Evolutionary conservation across 1,139 yeast species (phyloP), one percentile per base, ranked within the genome.

Genomic region (Yamadazyma dushanensis): DNA sequence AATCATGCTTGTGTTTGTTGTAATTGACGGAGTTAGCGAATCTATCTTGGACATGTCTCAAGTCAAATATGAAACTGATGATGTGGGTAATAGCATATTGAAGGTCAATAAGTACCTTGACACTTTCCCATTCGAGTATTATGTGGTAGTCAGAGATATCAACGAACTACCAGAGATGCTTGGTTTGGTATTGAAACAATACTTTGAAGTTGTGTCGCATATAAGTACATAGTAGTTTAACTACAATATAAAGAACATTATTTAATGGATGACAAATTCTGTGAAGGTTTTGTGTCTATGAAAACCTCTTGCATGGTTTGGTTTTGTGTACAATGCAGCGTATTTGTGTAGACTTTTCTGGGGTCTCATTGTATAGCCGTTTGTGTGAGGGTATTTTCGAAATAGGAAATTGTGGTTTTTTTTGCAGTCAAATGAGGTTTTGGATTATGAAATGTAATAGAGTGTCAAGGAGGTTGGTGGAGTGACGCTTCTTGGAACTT

Each of bases 11-110:
- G 97, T 94, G 32, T 94, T 94, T 66, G 96, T 94, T 19, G 77
- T 94, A 22, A 83, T 94, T 38, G 97, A 94, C 59, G 96, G 96
- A 15, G 78, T 90, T 44, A 80, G 76, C 37, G 95, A 89, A 49
- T 87, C 96, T 2, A 90, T 94, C 45, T 66, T 92, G 66, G 97
- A 92, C 49, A 89, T 94, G 96, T 84, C 83, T 41, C 97, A 92
- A 64, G 98, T 90, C 23, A 78, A 74, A 40, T 94, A 90, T 53
- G 70, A 58, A 17, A 70, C 76, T 13, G 80, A 86, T 24, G 83
- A 80, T 45, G 70, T 63, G n/a, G 97, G 97, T 3, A 76, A 76
- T 38, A 73, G 80, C 78, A 76, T 76, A 30, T 67, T 94, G 46
- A 76, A 83, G 56, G 94, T 94, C 43, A 83, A 80, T 42, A 84